These are phyloP conservation scores for Coniferiporia weirii DNA, from an alignment of 1,284 basidiomycete species.

Conservation along the genomic window DNA sequence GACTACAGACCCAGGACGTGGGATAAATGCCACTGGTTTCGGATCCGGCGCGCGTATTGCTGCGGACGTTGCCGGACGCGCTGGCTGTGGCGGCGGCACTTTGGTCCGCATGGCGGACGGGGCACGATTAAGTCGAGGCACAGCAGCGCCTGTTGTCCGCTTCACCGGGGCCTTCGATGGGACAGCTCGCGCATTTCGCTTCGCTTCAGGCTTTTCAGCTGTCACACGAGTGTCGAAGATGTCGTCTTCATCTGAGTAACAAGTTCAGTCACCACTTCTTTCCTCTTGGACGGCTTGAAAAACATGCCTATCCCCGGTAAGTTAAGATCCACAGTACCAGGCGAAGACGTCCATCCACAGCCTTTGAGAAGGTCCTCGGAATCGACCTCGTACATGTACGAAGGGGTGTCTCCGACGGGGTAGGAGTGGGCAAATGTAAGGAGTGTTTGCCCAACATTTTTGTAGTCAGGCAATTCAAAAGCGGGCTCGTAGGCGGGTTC, in stretches of 20 bases:
- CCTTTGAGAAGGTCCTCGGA: slow-evolving; percentile 15
- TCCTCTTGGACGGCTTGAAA: background rate
- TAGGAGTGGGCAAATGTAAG: slow-evolving; percentile 38
- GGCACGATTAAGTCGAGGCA: background rate
- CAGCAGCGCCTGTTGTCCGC: background rate
- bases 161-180: background rate
- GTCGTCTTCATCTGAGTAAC: slow-evolving; percentile 14
- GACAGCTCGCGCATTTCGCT: background rate
- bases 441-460: slow-evolving; percentile 43
- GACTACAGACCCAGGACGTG: slow-evolving; percentile 10
- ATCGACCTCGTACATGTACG: slow-evolving; percentile 4
- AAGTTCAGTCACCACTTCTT: background rate
- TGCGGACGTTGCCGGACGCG: slow-evolving; percentile 5
- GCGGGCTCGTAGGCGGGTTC: slow-evolving; percentile 49
- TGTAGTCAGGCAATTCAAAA: slow-evolving; percentile 54
- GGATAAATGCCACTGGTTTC: background rate
- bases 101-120: background rate
- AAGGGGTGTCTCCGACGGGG: slow-evolving; percentile 12
- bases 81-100: background rate
- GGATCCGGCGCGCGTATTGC: background rate
- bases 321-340: background rate
- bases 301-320: slow-evolving; percentile 1
- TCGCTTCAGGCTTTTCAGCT: background rate
- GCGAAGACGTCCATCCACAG: slow-evolving; percentile 3
- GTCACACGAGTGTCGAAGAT: slow-evolving; percentile 7